A percentile compares a stretch with the other conserved stretches of the same genome.
These are phyloP conservation scores for Ceratocystis cubensis DNA, from an alignment of 2,329 filamentous ascomycete species.

Conservation along the genomic window DNA sequence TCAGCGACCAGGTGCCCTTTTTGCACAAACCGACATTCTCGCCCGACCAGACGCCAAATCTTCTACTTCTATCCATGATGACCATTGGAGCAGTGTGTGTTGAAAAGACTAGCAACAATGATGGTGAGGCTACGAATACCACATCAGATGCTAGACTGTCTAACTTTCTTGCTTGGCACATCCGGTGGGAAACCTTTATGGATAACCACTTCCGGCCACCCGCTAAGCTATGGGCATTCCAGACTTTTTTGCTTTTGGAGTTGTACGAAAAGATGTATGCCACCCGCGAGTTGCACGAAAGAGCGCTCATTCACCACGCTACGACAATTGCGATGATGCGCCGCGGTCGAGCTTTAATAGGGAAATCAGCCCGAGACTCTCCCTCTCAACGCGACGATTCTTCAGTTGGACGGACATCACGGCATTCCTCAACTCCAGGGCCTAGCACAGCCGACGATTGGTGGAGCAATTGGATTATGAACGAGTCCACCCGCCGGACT, in stretches of 20 bases:
- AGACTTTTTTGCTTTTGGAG: constrained; percentile 76
- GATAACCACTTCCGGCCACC: constrained; percentile 80
- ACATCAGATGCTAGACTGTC: constrained; percentile 59
- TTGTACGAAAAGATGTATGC: constrained; percentile 98
- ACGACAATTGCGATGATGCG: constrained; percentile 94
- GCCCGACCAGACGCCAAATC: constrained; percentile 70
- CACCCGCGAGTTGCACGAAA: constrained; percentile 78
- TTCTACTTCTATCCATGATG: constrained; percentile 79
- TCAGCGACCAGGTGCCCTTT: constrained; percentile 88
- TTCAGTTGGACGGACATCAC: constrained; percentile 36
- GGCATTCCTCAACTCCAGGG: constrained; percentile 47
- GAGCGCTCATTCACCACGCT: constrained; percentile 92
- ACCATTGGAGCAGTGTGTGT: constrained; percentile 82
- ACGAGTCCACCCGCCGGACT: constrained; percentile 76
- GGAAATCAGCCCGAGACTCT: constrained; percentile 68
- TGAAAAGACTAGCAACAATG: constrained; percentile 65
- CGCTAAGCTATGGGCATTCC: constrained; percentile 92
- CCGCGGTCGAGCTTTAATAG: constrained; percentile 79
- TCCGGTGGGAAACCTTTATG: constrained; percentile 95
- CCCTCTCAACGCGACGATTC: constrained; percentile 58
- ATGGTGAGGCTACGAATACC: constrained; percentile 52
- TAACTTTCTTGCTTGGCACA: constrained; percentile 81
- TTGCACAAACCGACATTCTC: constrained; percentile 89
- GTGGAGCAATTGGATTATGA: constrained; percentile 94
- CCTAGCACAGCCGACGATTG: constrained; percentile 70